Evolutionary conservation across 1,139 yeast species (phyloP).

Genomic region (Nadsonia commutata): DNA sequence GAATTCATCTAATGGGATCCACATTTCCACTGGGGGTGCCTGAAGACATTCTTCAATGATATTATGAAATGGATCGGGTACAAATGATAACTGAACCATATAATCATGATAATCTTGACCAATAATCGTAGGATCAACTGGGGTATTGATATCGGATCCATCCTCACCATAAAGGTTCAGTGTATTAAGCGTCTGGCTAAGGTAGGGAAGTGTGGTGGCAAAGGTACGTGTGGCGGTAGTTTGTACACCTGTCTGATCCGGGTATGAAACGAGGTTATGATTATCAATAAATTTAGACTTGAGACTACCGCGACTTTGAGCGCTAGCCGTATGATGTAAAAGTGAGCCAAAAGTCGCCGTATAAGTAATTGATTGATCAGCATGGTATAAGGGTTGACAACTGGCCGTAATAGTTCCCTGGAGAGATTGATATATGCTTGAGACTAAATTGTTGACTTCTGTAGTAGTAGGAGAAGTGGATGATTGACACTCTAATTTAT

Average conservation of each 20-base stretch:
- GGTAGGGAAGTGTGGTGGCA: neutral
- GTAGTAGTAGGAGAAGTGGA: too few species aligned
- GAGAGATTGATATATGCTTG: neutral
- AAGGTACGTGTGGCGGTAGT: neutral
- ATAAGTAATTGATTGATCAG: neutral
- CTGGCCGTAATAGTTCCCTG: neutral
- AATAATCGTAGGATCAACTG: slow-evolving; percentile 4
- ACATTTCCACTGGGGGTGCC: slow-evolving; percentile 41
- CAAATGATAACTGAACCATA: slow-evolving; percentile 33
- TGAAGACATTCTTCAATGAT: slow-evolving; percentile 14
- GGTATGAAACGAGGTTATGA: neutral
- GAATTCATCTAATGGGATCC: slow-evolving; percentile 32
- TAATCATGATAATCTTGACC: slow-evolving; percentile 26
- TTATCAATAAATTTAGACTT: neutral
- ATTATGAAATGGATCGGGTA: slow-evolving; percentile 29
- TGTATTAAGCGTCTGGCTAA: neutral
- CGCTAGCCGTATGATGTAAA: neutral
- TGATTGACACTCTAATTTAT: too few species aligned
- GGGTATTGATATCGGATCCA: slow-evolving; percentile 12
- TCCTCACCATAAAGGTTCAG: neutral
- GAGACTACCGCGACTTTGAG: neutral
- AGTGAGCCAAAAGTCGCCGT: neutral
- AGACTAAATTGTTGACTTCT: too few species aligned
- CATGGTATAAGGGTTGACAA: neutral
- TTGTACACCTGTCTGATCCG: neutral